Percentiles rank a stretch among this genome's conserved stretches.
Evolutionary conservation across 495 filamentous ascomycete genomes (phyloP).

Genomic region (Penicillium diatomitis): DNA sequence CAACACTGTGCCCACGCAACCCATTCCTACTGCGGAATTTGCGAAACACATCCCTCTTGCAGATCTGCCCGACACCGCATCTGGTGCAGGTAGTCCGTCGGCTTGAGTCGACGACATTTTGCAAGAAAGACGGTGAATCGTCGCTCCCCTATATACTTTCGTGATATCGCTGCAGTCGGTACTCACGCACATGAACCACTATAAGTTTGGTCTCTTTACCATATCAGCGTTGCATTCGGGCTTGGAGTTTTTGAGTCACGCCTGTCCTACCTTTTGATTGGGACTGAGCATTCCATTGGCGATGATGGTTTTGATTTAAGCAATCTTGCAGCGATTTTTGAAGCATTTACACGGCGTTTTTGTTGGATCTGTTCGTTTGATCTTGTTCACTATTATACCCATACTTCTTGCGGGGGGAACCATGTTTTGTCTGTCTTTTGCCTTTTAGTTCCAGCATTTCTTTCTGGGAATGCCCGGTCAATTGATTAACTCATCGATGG

Average conservation of each 20-base stretch:
- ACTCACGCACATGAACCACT: not conserved
- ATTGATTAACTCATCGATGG: constrained; percentile 19
- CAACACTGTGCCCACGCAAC: constrained; percentile 26
- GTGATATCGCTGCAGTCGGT: not conserved
- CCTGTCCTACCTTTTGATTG: too few species aligned
- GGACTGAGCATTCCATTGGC: not conserved
- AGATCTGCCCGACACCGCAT: constrained; percentile 21
- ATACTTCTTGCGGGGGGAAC: too few species aligned
- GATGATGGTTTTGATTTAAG: constrained; percentile 7
- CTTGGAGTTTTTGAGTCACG: constrained; percentile 1
- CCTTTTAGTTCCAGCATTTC: not conserved
- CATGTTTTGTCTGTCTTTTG: too few species aligned
- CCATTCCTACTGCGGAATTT: constrained; percentile 15
- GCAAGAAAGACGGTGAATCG: not conserved
- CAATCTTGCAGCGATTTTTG: constrained; percentile 7
- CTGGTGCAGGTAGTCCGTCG: constrained; percentile 17
- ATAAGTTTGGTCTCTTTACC: not conserved
- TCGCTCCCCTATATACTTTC: not conserved
- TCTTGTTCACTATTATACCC: constrained; percentile 13
- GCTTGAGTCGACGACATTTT: not conserved
- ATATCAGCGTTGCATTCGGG: constrained; percentile 1
- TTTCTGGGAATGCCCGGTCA: constrained; percentile 5
- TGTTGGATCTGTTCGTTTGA: constrained; percentile 8
- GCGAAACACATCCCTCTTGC: constrained; percentile 5
- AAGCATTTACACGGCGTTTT: not conserved